These are phyloP conservation scores for Lachnellula cervina DNA, from an alignment of 2,329 filamentous ascomycete genomes.

Conservation along the genomic window DNA sequence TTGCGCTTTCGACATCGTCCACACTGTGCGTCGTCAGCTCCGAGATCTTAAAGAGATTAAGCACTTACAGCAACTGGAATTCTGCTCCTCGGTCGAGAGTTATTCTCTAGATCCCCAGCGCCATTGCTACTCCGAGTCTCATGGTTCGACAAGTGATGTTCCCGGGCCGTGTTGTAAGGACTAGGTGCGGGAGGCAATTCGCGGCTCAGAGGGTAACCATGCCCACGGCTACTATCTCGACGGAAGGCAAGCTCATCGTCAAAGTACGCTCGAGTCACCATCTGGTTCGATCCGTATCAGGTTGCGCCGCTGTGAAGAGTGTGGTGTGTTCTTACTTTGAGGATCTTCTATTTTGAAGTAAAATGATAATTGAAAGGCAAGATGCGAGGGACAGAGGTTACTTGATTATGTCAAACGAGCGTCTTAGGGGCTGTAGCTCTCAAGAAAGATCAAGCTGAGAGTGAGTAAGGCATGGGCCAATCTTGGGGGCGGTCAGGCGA, in stretches of 20 bases:
- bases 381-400: background rate
- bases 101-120: slow-evolving; percentile 21
- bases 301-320: background rate
- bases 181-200: slow-evolving; percentile 13
- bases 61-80: slow-evolving; percentile 47
- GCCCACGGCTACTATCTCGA: slow-evolving; percentile 20
- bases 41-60: slow-evolving; percentile 7
- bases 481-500: slow-evolving; percentile 12
- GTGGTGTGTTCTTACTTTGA: background rate
- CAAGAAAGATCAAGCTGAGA: slow-evolving; percentile 5
- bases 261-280: slow-evolving; percentile 21
- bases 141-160: slow-evolving; percentile 13
- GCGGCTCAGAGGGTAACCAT: slow-evolving; percentile 24
- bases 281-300: slow-evolving; percentile 2
- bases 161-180: slow-evolving; percentile 17
- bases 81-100: slow-evolving; percentile 33
- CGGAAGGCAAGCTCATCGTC: slow-evolving; percentile 23
- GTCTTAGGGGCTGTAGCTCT: background rate
- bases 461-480: slow-evolving; percentile 9
- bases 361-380: background rate
- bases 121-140: slow-evolving; percentile 20
- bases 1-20: slow-evolving; percentile 86
- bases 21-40: slow-evolving; percentile 53
- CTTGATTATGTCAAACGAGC: slow-evolving; percentile 5
- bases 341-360: background rate